Percentiles rank a stretch among this genome's conserved stretches.
phyloP scores from a whole-genome alignment of 306 rosid species.

The Quillaja saponaria region DNA sequence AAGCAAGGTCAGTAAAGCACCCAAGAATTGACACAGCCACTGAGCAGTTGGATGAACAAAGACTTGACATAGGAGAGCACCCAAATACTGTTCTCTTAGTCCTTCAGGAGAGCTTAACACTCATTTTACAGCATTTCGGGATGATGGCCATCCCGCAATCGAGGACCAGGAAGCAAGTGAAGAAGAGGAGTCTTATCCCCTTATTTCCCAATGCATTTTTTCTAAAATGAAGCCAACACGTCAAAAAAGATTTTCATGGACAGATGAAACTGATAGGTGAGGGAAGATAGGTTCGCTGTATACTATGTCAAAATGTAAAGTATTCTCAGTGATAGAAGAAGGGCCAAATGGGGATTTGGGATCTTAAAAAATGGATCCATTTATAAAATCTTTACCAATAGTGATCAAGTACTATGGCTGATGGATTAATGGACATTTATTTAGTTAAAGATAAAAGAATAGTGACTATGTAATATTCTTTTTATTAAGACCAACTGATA shows the following conservation, averaged over 20 bases:
- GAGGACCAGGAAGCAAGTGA: slow-evolving; percentile 40
- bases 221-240: slow-evolving; percentile 64
- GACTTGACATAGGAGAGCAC: slow-evolving; percentile 16
- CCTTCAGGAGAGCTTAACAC: slow-evolving; percentile 38
- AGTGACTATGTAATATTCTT: neutral
- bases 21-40: slow-evolving; percentile 45
- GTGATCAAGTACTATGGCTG: slow-evolving; percentile 21
- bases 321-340: too few species aligned
- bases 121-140: slow-evolving; percentile 42
- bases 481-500: neutral
- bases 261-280: slow-evolving; percentile 90
- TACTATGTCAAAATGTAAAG: too few species aligned
- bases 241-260: slow-evolving; percentile 74
- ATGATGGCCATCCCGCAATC: slow-evolving; percentile 43
- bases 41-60: slow-evolving; percentile 37
- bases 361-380: slow-evolving; percentile 22
- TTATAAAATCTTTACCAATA: slow-evolving; percentile 23
- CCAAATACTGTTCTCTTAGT: slow-evolving; percentile 38
- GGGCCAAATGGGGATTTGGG: too few species aligned
- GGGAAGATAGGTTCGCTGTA: slow-evolving; percentile 15
- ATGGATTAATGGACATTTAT: slow-evolving; percentile 16
- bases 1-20: slow-evolving; percentile 48
- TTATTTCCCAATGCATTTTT: slow-evolving; percentile 39
- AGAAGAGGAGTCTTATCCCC: slow-evolving; percentile 47
- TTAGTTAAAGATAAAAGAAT: slow-evolving; percentile 13